A percentile compares a stretch with the other conserved stretches of the same genome.
phyloP scores from a whole-genome alignment of 2,329 filamentous ascomycete species.

The Penicillium sp. region DNA sequence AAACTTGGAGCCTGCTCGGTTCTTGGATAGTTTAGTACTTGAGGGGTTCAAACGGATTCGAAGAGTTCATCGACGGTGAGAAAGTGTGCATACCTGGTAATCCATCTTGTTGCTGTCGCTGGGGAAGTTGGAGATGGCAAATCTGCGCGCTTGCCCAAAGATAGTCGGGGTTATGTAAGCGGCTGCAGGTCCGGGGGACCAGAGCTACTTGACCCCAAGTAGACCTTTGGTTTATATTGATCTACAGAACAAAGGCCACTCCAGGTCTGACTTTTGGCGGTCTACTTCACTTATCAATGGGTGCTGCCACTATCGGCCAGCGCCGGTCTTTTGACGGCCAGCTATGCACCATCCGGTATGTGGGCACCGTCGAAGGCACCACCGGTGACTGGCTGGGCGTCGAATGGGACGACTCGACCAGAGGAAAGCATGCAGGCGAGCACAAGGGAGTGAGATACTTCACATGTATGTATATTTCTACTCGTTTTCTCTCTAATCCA shows the following conservation, averaged over 20 bases:
- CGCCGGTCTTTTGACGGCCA: constrained; percentile 75
- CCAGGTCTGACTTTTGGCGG: not conserved
- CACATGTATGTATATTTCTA: constrained; percentile 56
- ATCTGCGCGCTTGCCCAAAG: constrained; percentile 8
- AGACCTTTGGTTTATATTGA: not conserved
- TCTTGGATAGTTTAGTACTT: constrained; percentile 52
- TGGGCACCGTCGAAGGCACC: constrained; percentile 73
- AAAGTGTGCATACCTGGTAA: constrained; percentile 4
- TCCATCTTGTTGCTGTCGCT: constrained; percentile 8
- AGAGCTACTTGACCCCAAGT: constrained; percentile 4
- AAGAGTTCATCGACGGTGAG: not conserved
- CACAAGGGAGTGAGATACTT: constrained; percentile 80
- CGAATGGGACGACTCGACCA: constrained; percentile 85
- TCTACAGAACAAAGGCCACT: not conserved
- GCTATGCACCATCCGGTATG: constrained; percentile 79
- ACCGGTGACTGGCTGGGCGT: constrained; percentile 84
- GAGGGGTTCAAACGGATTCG: not conserved
- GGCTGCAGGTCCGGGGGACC: not conserved
- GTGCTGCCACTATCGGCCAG: constrained; percentile 55
- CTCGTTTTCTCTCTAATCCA: not conserved
- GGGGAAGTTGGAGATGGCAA: constrained; percentile 13
- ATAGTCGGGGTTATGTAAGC: constrained; percentile 28
- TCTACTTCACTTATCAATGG: constrained; percentile 1
- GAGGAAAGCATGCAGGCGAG: constrained; percentile 88
- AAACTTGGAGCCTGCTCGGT: constrained; percentile 95